Evolutionary conservation across 306 rosid species (phyloP), one percentile per base, ranked within the genome.

Genomic region (Vicia villosa): DNA sequence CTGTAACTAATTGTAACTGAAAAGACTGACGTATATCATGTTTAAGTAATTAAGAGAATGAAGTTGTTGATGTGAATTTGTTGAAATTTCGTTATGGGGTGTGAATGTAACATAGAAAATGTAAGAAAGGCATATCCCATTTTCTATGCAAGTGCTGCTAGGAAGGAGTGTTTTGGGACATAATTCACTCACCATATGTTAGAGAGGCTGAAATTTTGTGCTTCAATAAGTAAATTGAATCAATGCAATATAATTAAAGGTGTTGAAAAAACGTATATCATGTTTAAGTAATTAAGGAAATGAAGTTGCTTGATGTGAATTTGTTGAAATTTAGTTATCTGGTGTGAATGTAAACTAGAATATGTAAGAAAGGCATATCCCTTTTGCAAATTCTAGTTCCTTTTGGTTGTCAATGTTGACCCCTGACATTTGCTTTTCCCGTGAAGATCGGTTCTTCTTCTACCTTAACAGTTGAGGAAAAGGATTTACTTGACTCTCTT

Each of bases 401-500:
- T 68, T 34, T 42, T 63, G 49, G 45, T 24, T 50, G 34, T 52
- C 46, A 42, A 76, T 63, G 54, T 65, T 75, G 63, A 75, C 60
- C 51, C 60, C 21, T 3, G 26, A 70, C 64, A 5, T 70, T 54
- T 79, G 50, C 5, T 43, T 47, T 69, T 56, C n/a, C 68, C 3
- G 12, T 75, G 72, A 74, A 95, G 99, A 84, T 77, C 6, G 71
- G 78, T 63, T 68, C 90, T 70, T 73, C 96, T 70, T 46, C 82
- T 57, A 81, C 68, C 15, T 81, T 75, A 56, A 34, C 73, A 58
- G 24, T 21, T 36, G 63, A 30, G 49, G 92, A 89, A 85, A 88
- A 83, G 38, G 80, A 30, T 63, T 74, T 86, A 75, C 87, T 95
- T 47, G 89, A 91, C 73, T 83, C 95, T 52, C 83, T 86, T 69